These are phyloP conservation scores for Lactarius deliciosus DNA, from an alignment of 768 basidiomycete species.

Conservation along the genomic window DNA sequence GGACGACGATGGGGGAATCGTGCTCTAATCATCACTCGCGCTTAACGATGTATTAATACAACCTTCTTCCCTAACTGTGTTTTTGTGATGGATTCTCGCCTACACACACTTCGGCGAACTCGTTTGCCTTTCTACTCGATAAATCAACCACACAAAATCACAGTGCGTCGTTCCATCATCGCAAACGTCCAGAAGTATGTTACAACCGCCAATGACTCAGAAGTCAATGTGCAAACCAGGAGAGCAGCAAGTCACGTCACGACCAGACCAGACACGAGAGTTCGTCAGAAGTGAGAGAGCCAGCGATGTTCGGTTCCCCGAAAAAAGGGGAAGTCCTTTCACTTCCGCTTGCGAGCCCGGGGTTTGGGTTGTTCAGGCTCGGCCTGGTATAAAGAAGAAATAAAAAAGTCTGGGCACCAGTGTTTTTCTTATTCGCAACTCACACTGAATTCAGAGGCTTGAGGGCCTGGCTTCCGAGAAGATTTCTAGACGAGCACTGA, in stretches of 20 bases:
- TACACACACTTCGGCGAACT: background rate
- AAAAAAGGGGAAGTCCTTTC: background rate
- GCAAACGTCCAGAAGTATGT: background rate
- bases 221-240: conserved; percentile 6
- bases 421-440: conserved; percentile 1
- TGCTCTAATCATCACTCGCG: conserved; percentile 17
- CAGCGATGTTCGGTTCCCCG: background rate
- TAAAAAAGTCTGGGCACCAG: background rate
- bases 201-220: background rate
- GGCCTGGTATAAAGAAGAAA: conserved; percentile 3
- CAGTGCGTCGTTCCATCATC: background rate
- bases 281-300: background rate
- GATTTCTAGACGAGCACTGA: conserved; percentile 15
- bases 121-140: background rate
- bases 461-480: conserved; percentile 8
- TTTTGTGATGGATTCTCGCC: background rate
- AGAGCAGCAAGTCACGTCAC: conserved; percentile 1
- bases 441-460: conserved; percentile 19
- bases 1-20: conserved; percentile 19
- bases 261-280: background rate
- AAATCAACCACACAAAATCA: background rate
- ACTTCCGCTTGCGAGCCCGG: conserved; percentile 25
- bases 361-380: conserved; percentile 24
- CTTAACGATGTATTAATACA: background rate
- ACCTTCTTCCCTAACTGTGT: background rate